phyloP scores from a whole-genome alignment of 371 early-diverging fungal species.

The Mucor mucedo region DNA sequence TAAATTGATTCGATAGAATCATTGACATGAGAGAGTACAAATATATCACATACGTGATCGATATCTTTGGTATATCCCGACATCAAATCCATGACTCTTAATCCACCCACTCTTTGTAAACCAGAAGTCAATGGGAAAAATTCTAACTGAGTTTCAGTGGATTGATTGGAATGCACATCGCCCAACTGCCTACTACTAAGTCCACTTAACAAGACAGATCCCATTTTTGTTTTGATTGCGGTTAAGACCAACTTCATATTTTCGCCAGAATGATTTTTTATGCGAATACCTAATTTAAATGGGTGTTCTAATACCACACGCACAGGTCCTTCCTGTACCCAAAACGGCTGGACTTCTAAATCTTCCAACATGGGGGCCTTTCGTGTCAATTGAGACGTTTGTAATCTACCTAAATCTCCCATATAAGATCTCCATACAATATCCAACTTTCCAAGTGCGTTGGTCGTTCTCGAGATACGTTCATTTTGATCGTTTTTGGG shows the following conservation, averaged over 20 bases:
- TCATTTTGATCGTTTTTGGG: constrained; percentile 66
- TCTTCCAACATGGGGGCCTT: constrained; percentile 80
- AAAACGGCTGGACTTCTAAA: constrained; percentile 73
- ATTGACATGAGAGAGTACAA: constrained; percentile 43
- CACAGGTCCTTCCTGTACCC: constrained; percentile 17
- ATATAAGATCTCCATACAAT: constrained; percentile 91
- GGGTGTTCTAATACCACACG: constrained; percentile 65
- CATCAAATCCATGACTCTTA: constrained; percentile 68
- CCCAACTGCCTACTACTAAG: constrained; percentile 70
- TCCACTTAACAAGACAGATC: constrained; percentile 82
- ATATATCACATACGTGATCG: constrained; percentile 70
- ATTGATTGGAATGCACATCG: constrained; percentile 62
- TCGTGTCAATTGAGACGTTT: constrained; percentile 92
- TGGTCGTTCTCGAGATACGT: constrained; percentile 70
- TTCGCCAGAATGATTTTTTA: constrained; percentile 61
- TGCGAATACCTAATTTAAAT: constrained; percentile 64
- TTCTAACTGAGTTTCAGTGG: constrained; percentile 70
- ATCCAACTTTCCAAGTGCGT: constrained; percentile 91
- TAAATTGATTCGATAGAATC: not conserved
- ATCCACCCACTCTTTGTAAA: constrained; percentile 82
- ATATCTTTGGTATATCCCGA: constrained; percentile 75
- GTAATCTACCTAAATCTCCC: constrained; percentile 88
- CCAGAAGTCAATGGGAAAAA: constrained; percentile 88
- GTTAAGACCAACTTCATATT: constrained; percentile 70
- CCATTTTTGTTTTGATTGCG: constrained; percentile 81